Evolutionary conservation across 768 basidiomycete genomes (phyloP), one percentile per base, ranked within the genome.

Genomic region (Tremella yokohamensis): DNA sequence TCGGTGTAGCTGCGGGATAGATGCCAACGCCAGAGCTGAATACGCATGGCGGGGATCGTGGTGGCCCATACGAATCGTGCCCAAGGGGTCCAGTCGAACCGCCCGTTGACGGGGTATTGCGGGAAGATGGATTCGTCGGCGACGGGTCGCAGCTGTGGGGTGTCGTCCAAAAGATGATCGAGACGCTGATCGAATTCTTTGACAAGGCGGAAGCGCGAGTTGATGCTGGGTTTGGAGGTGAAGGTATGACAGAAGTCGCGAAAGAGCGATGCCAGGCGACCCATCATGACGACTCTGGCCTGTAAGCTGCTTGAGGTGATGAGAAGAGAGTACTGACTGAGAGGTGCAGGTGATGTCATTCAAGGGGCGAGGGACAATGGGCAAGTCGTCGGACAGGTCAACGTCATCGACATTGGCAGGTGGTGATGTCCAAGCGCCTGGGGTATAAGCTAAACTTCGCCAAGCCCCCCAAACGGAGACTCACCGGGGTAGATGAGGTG

Each of bases 321-420:
- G 40, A 12, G 9, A 29, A 25, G 40, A 16, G 40, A 25, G 19
- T 29, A 58, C 56, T 47, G 39, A 62, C 61, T 62, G 61, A 8
- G 61, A 57, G 19, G 57, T 56, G 1, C 61, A 38, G 22, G 61
- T 62, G 18, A 51, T 49, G 8, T 52, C 20, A 29, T 22, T 50
- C n/a, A 58, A 39, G 11, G 56, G 61, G 19, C 61, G 56, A 16
- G 61, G 47, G 6, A 62, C 37, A 18, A 53, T 39, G 8, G 40
- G 56, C 25, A 18, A 16, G 19, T 49, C 38, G 34, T 62, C 56
- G 18, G 47, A 24, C n/a, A 62, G 61, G 9, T 57, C 61, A 22
- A 24, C 15, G 38, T 62, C 61, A 26, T 62, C 52, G 9, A 62
- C 26, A 18, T 62, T 62, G 40, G 55, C 56, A 12, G 61, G 61